These are phyloP conservation scores for Hymenoscyphus repandus DNA, from an alignment of 2,329 filamentous ascomycete genomes.

Conservation along the genomic window DNA sequence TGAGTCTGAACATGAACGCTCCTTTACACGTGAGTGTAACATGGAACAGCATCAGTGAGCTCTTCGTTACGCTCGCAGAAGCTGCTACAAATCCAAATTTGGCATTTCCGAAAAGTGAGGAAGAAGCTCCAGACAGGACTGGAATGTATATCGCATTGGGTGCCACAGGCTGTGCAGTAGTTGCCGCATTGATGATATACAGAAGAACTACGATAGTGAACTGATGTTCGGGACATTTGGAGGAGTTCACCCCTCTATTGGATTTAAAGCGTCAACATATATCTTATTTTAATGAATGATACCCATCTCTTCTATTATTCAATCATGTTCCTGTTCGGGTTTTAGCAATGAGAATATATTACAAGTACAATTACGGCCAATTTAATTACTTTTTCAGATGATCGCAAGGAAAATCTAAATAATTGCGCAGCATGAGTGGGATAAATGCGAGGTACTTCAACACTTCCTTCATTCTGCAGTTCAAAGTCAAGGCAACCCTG, in stretches of 20 bases:
- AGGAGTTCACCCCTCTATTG: background rate
- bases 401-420: too few species aligned
- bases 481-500: too few species aligned
- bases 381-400: too few species aligned
- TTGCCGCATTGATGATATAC: slow-evolving; percentile 63
- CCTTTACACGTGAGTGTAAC: slow-evolving; percentile 92
- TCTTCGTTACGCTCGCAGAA: slow-evolving; percentile 89
- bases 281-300: background rate
- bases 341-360: too few species aligned
- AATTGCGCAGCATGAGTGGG: too few species aligned
- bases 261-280: background rate
- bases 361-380: too few species aligned
- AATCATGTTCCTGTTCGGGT: too few species aligned
- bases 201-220: slow-evolving; percentile 33
- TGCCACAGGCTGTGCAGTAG: slow-evolving; percentile 59
- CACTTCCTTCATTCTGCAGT: too few species aligned
- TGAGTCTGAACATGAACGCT: slow-evolving; percentile 77
- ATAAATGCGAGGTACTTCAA: too few species aligned
- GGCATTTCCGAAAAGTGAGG: slow-evolving; percentile 84
- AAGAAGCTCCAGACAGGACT: slow-evolving; percentile 77
- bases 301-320: background rate
- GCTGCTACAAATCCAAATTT: slow-evolving; percentile 84
- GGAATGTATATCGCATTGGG: slow-evolving; percentile 81
- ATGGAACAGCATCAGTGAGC: slow-evolving; percentile 88
- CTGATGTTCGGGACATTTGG: slow-evolving; percentile 12